Conservation (phyloP, 805 yeast species). For the Yamadazyma olivae region DNA sequence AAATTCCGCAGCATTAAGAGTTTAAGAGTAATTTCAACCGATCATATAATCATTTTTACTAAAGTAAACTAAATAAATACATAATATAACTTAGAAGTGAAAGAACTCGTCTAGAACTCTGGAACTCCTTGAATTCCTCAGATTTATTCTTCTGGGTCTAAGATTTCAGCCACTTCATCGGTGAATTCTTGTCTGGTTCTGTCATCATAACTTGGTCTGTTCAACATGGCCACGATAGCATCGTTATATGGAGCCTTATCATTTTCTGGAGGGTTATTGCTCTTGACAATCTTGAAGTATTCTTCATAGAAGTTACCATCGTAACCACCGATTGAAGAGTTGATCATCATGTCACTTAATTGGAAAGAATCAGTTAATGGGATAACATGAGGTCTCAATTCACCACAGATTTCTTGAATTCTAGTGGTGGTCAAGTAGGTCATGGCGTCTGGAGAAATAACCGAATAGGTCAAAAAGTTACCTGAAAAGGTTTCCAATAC, state of each 20-base stretch:
- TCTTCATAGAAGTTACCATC: constrained; percentile 44
- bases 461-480: constrained; percentile 33
- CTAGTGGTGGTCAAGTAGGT: constrained; percentile 22
- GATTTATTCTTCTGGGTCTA: too few relatives aligned
- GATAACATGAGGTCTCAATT: constrained; percentile 39
- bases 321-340: constrained; percentile 41
- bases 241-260: constrained; percentile 40
- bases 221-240: constrained; percentile 37
- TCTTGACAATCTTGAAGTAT: constrained; percentile 36
- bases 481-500: constrained; percentile 33
- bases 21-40: too few relatives aligned
- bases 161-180: constrained; percentile 31
- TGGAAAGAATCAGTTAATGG: constrained; percentile 44
- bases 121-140: too few relatives aligned
- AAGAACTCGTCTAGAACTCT: too few relatives aligned
- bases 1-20: too few relatives aligned
- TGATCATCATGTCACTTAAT: constrained; percentile 41
- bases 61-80: too few relatives aligned
- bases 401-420: constrained; percentile 31
- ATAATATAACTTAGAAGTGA: too few relatives aligned
- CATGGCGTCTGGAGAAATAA: constrained; percentile 29
- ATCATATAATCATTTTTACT: too few relatives aligned
- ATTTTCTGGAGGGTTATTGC: constrained; percentile 29
- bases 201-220: constrained; percentile 33
- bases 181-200: constrained; percentile 38